A percentile compares a stretch with the other conserved stretches of the same genome.
Conservation (phyloP, 2,329 filamentous ascomycete species). For the Verticillium isaacii region DNA sequence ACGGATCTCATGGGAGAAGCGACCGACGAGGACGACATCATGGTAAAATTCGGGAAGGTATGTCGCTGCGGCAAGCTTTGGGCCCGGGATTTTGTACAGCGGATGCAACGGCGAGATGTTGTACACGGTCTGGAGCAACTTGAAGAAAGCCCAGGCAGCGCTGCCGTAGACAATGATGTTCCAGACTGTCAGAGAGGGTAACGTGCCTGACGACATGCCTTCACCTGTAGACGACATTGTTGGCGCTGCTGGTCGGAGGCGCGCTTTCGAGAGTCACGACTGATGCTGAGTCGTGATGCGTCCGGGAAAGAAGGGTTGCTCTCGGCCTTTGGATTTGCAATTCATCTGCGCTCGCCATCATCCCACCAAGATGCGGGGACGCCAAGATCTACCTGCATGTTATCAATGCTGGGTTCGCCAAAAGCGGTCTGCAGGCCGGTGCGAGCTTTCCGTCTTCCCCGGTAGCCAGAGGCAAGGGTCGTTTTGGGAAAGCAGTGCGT, state of each 20-base stretch:
- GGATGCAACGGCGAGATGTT: conserved; percentile 34
- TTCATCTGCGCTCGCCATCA: not conserved
- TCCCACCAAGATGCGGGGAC: not conserved
- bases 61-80: conserved; percentile 27
- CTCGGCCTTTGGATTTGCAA: not conserved
- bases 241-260: not conserved
- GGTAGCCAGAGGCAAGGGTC: not conserved
- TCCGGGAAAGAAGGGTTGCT: not conserved
- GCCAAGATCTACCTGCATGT: not conserved
- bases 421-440: not conserved
- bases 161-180: not conserved
- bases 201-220: not conserved
- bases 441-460: not conserved
- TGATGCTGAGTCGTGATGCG: not conserved
- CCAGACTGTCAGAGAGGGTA: not conserved
- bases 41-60: conserved; percentile 32
- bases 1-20: conserved; percentile 27
- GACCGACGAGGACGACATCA: conserved; percentile 27
- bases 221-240: not conserved
- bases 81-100: conserved; percentile 29
- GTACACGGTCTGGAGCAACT: conserved; percentile 21
- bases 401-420: not conserved
- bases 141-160: conserved; percentile 21
- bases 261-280: not conserved
- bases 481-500: not conserved